Conservation (phyloP, 352 stramenopile species). For the Phytopythium oedochilum region DNA sequence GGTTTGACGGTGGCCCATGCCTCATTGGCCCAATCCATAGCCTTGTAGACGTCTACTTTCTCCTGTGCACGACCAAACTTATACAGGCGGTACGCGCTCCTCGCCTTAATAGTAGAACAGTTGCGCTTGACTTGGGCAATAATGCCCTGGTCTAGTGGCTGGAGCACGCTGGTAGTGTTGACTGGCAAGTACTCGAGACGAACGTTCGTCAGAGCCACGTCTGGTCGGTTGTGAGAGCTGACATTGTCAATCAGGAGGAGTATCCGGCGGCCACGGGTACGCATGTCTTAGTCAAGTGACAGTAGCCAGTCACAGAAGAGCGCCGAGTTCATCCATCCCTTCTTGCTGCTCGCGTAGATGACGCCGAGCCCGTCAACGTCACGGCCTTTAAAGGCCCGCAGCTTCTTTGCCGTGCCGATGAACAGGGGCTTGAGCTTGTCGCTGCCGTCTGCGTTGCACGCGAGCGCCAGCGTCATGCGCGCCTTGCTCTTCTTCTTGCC, state of each 20-base stretch:
- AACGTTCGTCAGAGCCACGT: slow-evolving; percentile 1
- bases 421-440: slow-evolving; percentile 26
- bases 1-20: background rate
- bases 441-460: slow-evolving; percentile 27
- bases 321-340: background rate
- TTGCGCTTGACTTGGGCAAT: background rate
- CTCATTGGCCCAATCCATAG: background rate
- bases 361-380: slow-evolving; percentile 8
- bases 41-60: background rate
- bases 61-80: background rate
- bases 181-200: background rate
- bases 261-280: background rate
- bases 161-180: background rate
- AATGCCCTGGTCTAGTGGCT: slow-evolving; percentile 3
- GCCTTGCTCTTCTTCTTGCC: background rate
- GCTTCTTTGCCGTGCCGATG: slow-evolving; percentile 28
- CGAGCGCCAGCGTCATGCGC: background rate
- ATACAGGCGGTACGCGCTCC: background rate
- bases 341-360: slow-evolving; percentile 17
- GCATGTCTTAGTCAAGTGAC: background rate
- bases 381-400: slow-evolving; percentile 15
- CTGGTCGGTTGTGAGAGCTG: background rate
- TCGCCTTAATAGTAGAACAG: background rate
- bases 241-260: slow-evolving; percentile 4
- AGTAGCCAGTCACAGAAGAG: background rate